Evolutionary conservation across 768 basidiomycete genomes (phyloP).

Genomic region (Leccinum boreale): DNA sequence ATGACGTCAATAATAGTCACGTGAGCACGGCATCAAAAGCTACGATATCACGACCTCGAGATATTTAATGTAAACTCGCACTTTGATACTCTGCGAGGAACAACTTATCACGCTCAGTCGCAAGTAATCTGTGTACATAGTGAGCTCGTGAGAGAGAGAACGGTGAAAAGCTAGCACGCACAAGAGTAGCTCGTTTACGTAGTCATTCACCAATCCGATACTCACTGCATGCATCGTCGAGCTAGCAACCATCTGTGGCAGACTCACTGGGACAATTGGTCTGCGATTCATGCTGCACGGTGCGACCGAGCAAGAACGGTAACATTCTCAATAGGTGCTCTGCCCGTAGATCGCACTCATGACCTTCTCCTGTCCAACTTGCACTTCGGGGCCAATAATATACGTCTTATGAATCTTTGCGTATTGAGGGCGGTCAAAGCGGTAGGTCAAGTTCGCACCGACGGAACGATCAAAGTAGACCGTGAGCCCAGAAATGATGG

Average conservation of each 20-base stretch:
- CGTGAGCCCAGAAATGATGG: slow-evolving; percentile 79
- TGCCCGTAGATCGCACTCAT: slow-evolving; percentile 93
- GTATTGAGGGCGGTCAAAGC: slow-evolving; percentile 94
- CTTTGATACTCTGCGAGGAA: slow-evolving; percentile 80
- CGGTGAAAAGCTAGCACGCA: slow-evolving; percentile 35
- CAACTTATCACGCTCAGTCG: slow-evolving; percentile 64
- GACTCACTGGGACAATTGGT: slow-evolving; percentile 60
- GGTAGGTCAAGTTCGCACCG: slow-evolving; percentile 87
- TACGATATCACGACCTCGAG: slow-evolving; percentile 32
- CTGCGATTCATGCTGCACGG: background rate
- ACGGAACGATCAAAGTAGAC: slow-evolving; percentile 93
- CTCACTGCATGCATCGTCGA: slow-evolving; percentile 89
- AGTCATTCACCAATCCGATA: slow-evolving; percentile 79
- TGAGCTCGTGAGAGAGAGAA: background rate
- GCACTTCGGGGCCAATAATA: slow-evolving; percentile 68
- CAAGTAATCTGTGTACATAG: slow-evolving; percentile 64
- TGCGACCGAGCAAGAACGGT: background rate
- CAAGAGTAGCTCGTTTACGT: slow-evolving; percentile 85
- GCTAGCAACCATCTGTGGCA: slow-evolving; percentile 85
- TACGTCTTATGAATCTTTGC: slow-evolving; percentile 70
- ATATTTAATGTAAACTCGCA: slow-evolving; percentile 60
- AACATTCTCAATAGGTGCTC: slow-evolving; percentile 91
- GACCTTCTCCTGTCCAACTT: slow-evolving; percentile 67
- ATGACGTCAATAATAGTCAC: no score
- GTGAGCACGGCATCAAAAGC: no score